Base-by-base conservation (phyloP, 164 flowering plant species). In the Protea cynaroides region DNA sequence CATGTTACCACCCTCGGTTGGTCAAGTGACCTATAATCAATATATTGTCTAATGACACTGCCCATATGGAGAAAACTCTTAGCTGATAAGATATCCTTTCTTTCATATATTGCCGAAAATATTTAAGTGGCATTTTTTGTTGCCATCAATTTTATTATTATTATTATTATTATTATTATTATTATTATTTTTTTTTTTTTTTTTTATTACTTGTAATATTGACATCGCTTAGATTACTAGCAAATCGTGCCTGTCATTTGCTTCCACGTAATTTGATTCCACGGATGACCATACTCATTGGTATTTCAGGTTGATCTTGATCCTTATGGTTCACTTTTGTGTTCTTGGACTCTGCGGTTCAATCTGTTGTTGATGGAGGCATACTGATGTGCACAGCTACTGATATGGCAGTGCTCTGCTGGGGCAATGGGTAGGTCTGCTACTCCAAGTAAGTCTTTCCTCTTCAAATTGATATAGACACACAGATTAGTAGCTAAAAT, bases 311-410 rank as follows among this genome's bases (percentile, higher is more conserved):
- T 95, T 78, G 99, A 95, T 87, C 94, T 92, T 67, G 99, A 95
- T 78, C 99, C 99, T 61, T 95, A 95, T 80, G 99, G 99, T 64
- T 83, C 99, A 51, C 99, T 64, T 88, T 96, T 61, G 76, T 87
- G n/a, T 92, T 95, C 75, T 78, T 95, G 84, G 97, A 95, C 70
- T 92, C 96, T 44, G 99, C 99, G 17, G 87, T 95, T 69, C 99
- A 92, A 66, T 92, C 94, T 34, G 85, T 90, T 72, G 86, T 52
- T 69, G 99, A 95, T 77, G 99, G 99, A 62, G 99, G 99, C 52
- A 73, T 95, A 74, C 72, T 95, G 66, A 92, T 95, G 97, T 95
- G 99, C 65, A 95, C 99, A n/a, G 99, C 97, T 59, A 95, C 99
- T 67, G 99, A 95, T 78, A 83, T 95, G 97, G 97, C 99, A 25